These are phyloP conservation scores for Polytrichum commune DNA, from an alignment of 225 moss, liverwort and hornwort genomes.

Conservation along the genomic window DNA sequence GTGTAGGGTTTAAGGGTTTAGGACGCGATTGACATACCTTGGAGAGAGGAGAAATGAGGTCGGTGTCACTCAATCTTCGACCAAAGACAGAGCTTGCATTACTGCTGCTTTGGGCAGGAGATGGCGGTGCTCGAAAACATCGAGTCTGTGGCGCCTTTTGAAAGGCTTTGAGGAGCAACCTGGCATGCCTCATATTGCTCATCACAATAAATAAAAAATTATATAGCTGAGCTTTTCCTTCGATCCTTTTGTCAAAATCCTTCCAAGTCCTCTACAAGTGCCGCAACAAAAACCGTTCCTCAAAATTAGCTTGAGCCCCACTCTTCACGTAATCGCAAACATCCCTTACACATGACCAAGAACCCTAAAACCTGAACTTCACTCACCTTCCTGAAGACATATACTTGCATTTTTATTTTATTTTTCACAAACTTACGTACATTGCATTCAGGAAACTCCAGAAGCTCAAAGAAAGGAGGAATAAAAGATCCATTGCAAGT, in stretches of 20 bases:
- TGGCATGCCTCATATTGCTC: slow-evolving; percentile 51
- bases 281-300: no score
- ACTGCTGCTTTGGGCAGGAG: slow-evolving; percentile 7
- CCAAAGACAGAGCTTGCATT: slow-evolving; percentile 10
- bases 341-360: no score
- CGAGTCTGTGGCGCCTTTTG: slow-evolving; percentile 57
- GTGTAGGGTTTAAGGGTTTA: slow-evolving; percentile 19
- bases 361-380: no score
- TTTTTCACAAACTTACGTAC: no score
- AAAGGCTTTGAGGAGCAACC: slow-evolving; percentile 43
- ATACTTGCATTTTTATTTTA: no score
- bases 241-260: not conserved
- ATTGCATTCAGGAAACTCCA: no score
- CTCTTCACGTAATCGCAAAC: no score
- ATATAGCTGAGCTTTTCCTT: not conserved
- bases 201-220: slow-evolving; percentile 12
- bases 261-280: no score
- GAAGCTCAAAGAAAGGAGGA: no score
- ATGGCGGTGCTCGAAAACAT: slow-evolving; percentile 50
- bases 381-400: no score
- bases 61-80: slow-evolving; percentile 22
- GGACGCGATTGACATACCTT: slow-evolving; percentile 20
- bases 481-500: no score
- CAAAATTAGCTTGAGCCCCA: no score
- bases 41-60: slow-evolving; percentile 34